phyloP scores from a whole-genome alignment of 805 yeast genomes.

The Maudiozyma barnettii region DNA sequence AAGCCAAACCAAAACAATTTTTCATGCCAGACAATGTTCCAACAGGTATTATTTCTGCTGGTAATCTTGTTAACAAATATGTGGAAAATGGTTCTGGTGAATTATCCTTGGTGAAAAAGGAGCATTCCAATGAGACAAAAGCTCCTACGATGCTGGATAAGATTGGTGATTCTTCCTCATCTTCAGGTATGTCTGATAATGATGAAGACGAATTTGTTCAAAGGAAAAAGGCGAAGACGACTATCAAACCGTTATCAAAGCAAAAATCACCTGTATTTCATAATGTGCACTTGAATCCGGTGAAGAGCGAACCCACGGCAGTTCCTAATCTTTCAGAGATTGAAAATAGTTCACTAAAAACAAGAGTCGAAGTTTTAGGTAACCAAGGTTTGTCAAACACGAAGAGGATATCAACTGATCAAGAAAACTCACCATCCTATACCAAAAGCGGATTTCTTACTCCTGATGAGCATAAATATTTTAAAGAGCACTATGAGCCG shows the following conservation, averaged over 20 bases:
- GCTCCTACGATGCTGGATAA: background rate
- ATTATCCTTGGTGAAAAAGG: background rate
- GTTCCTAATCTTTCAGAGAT: too few relatives aligned
- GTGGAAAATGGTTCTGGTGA: background rate
- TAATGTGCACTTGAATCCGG: too few relatives aligned
- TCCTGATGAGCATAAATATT: slow-evolving; percentile 14
- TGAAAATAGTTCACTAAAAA: too few relatives aligned
- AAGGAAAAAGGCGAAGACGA: background rate
- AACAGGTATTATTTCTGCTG: slow-evolving; percentile 52
- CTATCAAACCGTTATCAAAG: background rate
- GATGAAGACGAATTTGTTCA: background rate
- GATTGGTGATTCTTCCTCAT: background rate
- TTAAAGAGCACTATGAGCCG: slow-evolving; percentile 16
- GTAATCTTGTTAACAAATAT: slow-evolving; percentile 34
- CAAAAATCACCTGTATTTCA: too few relatives aligned
- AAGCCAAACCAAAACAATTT: slow-evolving; percentile 28
- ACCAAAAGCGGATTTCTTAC: slow-evolving; percentile 12
- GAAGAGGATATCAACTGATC: background rate
- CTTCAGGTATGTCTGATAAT: background rate
- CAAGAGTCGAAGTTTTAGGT: too few relatives aligned
- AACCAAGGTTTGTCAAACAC: too few relatives aligned
- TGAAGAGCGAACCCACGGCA: too few relatives aligned
- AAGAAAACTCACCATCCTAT: background rate
- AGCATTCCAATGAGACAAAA: too few relatives aligned
- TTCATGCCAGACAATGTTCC: slow-evolving; percentile 68